phyloP scores from a whole-genome alignment of 192 early-diverging fungal species.

The Thamnidium elegans region DNA sequence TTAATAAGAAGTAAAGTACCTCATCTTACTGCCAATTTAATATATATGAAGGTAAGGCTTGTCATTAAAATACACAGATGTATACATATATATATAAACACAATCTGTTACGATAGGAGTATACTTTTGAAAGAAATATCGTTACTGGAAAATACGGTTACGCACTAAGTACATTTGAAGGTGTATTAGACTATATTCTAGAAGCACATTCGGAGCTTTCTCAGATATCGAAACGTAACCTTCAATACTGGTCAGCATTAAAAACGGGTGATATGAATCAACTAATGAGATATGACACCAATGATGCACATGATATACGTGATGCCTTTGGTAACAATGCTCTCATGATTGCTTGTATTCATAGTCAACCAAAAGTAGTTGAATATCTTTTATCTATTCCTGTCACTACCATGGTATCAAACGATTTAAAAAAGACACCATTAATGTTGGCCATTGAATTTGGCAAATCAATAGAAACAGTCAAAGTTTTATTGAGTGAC shows the following conservation, averaged over 20 bases:
- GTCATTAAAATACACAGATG: neutral
- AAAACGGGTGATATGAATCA: slow-evolving; percentile 31
- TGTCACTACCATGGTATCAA: slow-evolving; percentile 21
- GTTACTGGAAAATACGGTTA: slow-evolving; percentile 43
- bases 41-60: slow-evolving; percentile 41
- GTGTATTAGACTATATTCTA: slow-evolving; percentile 42
- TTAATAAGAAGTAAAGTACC: slow-evolving; percentile 44
- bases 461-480: slow-evolving; percentile 30
- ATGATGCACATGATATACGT: slow-evolving; percentile 30
- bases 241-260: slow-evolving; percentile 35
- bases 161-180: slow-evolving; percentile 48
- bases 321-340: slow-evolving; percentile 42
- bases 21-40: slow-evolving; percentile 43
- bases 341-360: slow-evolving; percentile 38
- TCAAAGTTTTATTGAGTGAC: slow-evolving; percentile 23
- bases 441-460: slow-evolving; percentile 37
- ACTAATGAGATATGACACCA: neutral
- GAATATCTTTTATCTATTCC: slow-evolving; percentile 23
- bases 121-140: slow-evolving; percentile 40
- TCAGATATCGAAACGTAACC: slow-evolving; percentile 35
- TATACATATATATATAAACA: neutral
- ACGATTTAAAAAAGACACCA: slow-evolving; percentile 39
- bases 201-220: slow-evolving; percentile 30
- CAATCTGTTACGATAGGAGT: slow-evolving; percentile 26
- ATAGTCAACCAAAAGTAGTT: slow-evolving; percentile 30